A percentile compares a stretch with the other conserved stretches of the same genome.
phyloP scores from a whole-genome alignment of 78 protist genomes.

The Dictyostelium purpureum region DNA sequence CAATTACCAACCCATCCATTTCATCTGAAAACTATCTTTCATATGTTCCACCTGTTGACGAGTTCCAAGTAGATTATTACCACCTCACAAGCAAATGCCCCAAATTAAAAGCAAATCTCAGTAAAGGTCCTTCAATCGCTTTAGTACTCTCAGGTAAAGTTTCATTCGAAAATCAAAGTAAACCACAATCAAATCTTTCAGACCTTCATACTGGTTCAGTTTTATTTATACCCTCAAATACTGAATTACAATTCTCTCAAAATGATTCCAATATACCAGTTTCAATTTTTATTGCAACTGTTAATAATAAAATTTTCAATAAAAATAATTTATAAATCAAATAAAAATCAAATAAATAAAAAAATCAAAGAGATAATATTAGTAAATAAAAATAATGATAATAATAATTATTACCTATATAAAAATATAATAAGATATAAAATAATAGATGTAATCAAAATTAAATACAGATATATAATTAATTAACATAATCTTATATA shows the following conservation, averaged over 20 bases:
- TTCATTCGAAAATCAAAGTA: background rate
- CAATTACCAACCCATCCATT: background rate
- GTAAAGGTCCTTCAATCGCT: conserved; percentile 27
- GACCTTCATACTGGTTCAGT: conserved; percentile 32
- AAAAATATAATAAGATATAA: no score
- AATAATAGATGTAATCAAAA: no score
- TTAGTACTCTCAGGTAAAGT: conserved; percentile 12
- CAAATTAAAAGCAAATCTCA: background rate
- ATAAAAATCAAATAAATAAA: background rate
- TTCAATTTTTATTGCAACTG: background rate
- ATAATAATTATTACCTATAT: no score
- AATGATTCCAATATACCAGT: background rate
- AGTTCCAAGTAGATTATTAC: conserved; percentile 43
- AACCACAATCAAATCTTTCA: background rate
- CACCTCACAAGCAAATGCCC: background rate
- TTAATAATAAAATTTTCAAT: background rate
- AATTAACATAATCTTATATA: no score
- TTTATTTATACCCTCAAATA: conserved; percentile 43
- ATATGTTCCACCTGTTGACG: conserved; percentile 60
- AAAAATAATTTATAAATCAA: conserved; percentile 1
- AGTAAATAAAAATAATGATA: no score
- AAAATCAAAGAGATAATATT: no score
- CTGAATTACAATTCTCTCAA: background rate
- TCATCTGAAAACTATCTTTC: background rate
- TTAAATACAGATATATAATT: no score